Conservation (phyloP, 768 basidiomycete genomes). For the Terana coerulea region DNA sequence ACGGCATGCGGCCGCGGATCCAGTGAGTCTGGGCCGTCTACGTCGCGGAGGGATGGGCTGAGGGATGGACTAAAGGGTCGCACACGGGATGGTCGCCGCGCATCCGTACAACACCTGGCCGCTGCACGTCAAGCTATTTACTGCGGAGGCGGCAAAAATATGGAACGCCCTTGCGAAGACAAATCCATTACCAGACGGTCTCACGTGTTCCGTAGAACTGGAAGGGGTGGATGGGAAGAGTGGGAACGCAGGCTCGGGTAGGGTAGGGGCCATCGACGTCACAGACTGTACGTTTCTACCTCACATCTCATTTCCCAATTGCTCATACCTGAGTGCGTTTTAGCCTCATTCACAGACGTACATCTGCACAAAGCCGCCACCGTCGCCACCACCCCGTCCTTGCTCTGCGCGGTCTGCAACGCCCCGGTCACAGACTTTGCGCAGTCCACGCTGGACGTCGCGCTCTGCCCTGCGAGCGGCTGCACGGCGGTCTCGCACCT, state of each 20-base stretch:
- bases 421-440: conserved; percentile 35
- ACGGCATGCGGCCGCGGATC: background rate
- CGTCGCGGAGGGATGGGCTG: background rate
- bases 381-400: conserved; percentile 34
- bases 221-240: conserved; percentile 72
- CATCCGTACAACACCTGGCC: conserved; percentile 74
- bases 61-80: conserved; percentile 55
- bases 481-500: conserved; percentile 59
- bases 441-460: conserved; percentile 47
- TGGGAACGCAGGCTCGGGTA: conserved; percentile 48
- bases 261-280: conserved; percentile 51
- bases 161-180: conserved; percentile 42
- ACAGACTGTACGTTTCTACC: conserved; percentile 45
- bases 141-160: conserved; percentile 49
- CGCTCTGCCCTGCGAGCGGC: conserved; percentile 47
- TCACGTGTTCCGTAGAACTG: conserved; percentile 48
- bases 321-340: conserved; percentile 4
- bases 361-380: conserved; percentile 47
- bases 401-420: conserved; percentile 48
- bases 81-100: conserved; percentile 55
- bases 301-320: conserved; percentile 7
- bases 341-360: conserved; percentile 46
- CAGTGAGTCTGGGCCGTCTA: background rate
- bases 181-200: conserved; percentile 45
- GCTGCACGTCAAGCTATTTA: conserved; percentile 72